A percentile compares a stretch with the other conserved stretches of the same genome.
These are phyloP conservation scores for Lentinula boryana DNA, from an alignment of 768 basidiomycete species.

Conservation along the genomic window DNA sequence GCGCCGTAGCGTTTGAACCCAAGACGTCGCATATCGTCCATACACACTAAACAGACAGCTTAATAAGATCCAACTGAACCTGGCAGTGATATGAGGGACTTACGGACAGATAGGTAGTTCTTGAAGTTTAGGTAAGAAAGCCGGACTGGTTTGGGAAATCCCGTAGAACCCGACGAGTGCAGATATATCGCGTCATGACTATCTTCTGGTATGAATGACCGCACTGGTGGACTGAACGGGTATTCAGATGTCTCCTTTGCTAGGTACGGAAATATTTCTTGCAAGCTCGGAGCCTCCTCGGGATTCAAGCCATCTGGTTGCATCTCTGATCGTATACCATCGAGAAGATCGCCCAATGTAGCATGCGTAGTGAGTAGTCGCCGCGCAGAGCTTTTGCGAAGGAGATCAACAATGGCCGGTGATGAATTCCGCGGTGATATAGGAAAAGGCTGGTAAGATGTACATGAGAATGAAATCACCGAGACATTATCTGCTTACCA, in stretches of 20 bases:
- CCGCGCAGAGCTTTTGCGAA: slow-evolving; percentile 31
- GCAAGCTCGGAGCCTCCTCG: slow-evolving; percentile 26
- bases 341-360: slow-evolving; percentile 23
- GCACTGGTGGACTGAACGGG: slow-evolving; percentile 23
- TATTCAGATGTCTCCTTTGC: slow-evolving; percentile 25
- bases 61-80: neutral
- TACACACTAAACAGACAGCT: neutral
- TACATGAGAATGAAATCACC: neutral
- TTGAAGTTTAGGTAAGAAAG: slow-evolving; percentile 2
- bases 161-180: slow-evolving; percentile 26
- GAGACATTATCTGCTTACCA: slow-evolving; percentile 6
- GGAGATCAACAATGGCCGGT: slow-evolving; percentile 25
- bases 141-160: slow-evolving; percentile 13
- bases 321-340: slow-evolving; percentile 19
- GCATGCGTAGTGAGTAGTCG: slow-evolving; percentile 28
- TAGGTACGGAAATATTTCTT: slow-evolving; percentile 32
- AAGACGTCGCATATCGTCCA: neutral
- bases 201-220: neutral
- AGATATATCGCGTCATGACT: slow-evolving; percentile 14
- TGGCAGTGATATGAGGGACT: neutral
- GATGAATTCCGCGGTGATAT: slow-evolving; percentile 34
- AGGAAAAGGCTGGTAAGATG: slow-evolving; percentile 26
- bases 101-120: slow-evolving; percentile 8
- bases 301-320: slow-evolving; percentile 15
- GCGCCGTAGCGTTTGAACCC: neutral